Evolutionary conservation across 495 filamentous ascomycete species (phyloP).

Genomic region (Thozetella sp.): DNA sequence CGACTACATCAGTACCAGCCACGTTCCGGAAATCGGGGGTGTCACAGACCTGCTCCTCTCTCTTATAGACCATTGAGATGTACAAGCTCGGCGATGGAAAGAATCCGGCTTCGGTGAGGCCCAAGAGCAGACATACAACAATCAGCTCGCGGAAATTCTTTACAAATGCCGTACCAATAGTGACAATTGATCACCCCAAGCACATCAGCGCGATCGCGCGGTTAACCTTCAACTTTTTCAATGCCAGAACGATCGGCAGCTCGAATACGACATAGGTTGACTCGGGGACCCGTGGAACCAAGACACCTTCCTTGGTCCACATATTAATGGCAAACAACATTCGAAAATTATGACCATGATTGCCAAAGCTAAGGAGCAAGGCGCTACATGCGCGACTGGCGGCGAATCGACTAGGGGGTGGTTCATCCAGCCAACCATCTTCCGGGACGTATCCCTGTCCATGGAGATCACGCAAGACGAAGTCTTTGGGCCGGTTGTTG

Average conservation of each 20-base stretch:
- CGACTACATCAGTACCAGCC: too few species aligned
- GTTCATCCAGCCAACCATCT: constrained; percentile 31
- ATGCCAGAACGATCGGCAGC: background rate
- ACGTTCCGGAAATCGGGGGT: too few species aligned
- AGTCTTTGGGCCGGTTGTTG: constrained; percentile 61
- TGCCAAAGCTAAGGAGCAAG: background rate
- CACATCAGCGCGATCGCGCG: too few species aligned
- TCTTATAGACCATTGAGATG: too few species aligned
- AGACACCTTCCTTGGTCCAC: background rate
- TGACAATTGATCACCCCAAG: too few species aligned
- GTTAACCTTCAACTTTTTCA: background rate
- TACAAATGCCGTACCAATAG: too few species aligned
- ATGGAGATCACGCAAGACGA: constrained; percentile 51
- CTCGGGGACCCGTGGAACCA: background rate
- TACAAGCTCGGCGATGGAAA: too few species aligned
- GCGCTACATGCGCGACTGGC: background rate
- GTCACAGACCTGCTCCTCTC: too few species aligned
- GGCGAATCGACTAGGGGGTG: background rate
- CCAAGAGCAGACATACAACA: too few species aligned
- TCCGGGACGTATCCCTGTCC: constrained; percentile 61
- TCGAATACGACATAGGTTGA: background rate
- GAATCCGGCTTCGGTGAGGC: too few species aligned
- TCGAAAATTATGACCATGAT: background rate
- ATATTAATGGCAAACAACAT: background rate
- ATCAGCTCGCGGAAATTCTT: too few species aligned